Conservation (phyloP, 345 rosid genomes). For the Eucalyptus dawsonii region DNA sequence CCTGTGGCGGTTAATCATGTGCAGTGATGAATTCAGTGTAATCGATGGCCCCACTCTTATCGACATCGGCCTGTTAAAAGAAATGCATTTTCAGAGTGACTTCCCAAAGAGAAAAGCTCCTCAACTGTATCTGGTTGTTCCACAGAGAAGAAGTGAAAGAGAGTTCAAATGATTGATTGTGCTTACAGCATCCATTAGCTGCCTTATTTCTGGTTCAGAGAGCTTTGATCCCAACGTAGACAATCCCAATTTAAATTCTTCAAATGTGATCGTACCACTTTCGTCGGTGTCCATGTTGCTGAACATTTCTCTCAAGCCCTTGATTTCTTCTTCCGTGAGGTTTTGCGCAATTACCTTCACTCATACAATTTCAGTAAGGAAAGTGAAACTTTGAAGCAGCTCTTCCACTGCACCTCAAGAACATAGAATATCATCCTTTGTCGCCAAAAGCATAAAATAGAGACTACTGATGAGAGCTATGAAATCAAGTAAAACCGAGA, state of each 20-base stretch:
- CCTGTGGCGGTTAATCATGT: constrained; percentile 75
- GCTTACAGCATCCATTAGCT: constrained; percentile 95
- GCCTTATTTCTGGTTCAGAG: constrained; percentile 60
- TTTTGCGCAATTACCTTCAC: constrained; percentile 73
- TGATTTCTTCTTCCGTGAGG: constrained; percentile 77
- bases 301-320: constrained; percentile 76
- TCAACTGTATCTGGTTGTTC: neutral
- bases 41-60: constrained; percentile 73
- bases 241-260: constrained; percentile 65
- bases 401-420: neutral
- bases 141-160: neutral
- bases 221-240: constrained; percentile 74
- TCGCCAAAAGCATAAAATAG: neutral
- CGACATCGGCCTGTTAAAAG: constrained; percentile 73
- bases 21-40: constrained; percentile 84
- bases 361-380: neutral
- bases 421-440: neutral
- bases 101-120: neutral
- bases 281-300: constrained; percentile 82
- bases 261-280: constrained; percentile 76
- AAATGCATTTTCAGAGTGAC: neutral
- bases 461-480: neutral
- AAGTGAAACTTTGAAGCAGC: neutral
- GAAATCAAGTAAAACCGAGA: neutral
- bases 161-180: neutral